These are phyloP conservation scores for Fusarium miscanthi DNA, from an alignment of 2,329 filamentous ascomycete species.

Conservation along the genomic window DNA sequence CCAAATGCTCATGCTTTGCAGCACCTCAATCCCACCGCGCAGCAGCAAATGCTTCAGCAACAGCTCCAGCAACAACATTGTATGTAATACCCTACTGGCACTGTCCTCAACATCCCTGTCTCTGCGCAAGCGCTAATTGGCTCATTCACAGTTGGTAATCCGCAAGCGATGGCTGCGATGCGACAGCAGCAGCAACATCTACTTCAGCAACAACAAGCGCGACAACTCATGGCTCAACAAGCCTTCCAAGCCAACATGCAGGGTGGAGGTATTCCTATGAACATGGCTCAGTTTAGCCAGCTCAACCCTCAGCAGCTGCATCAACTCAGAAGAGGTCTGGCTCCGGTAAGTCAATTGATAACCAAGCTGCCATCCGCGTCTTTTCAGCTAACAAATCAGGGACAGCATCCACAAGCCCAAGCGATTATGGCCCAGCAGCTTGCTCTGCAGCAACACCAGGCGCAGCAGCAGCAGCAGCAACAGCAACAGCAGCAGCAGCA, in stretches of 20 bases:
- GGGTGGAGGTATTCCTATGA: slow-evolving; percentile 63
- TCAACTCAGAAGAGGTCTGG: slow-evolving; percentile 58
- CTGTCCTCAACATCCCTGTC: slow-evolving; percentile 16
- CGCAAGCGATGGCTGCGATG: slow-evolving; percentile 54
- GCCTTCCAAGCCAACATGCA: slow-evolving; percentile 64
- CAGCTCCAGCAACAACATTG: slow-evolving; percentile 54
- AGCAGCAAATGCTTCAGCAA: slow-evolving; percentile 68
- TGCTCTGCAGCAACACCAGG: slow-evolving; percentile 48
- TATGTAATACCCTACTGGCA: slow-evolving; percentile 37
- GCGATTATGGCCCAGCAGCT: slow-evolving; percentile 57
- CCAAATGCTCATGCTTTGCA: slow-evolving; percentile 77
- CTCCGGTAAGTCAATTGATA: slow-evolving; percentile 52
- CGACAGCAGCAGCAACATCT: slow-evolving; percentile 69
- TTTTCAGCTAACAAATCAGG: slow-evolving; percentile 38
- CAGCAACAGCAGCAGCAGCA: slow-evolving; percentile 49
- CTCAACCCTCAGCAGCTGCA: slow-evolving; percentile 64
- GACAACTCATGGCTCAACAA: slow-evolving; percentile 67
- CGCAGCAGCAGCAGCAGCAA: slow-evolving; percentile 47
- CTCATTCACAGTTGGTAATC: slow-evolving; percentile 50
- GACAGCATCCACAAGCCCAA: slow-evolving; percentile 48
- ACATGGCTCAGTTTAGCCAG: slow-evolving; percentile 61
- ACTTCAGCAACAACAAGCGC: slow-evolving; percentile 66
- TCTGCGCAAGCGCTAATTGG: slow-evolving; percentile 23
- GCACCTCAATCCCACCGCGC: slow-evolving; percentile 74
- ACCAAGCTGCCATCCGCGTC: neutral